phyloP scores from a whole-genome alignment of 257 asterid species.

The Plantago major region DNA sequence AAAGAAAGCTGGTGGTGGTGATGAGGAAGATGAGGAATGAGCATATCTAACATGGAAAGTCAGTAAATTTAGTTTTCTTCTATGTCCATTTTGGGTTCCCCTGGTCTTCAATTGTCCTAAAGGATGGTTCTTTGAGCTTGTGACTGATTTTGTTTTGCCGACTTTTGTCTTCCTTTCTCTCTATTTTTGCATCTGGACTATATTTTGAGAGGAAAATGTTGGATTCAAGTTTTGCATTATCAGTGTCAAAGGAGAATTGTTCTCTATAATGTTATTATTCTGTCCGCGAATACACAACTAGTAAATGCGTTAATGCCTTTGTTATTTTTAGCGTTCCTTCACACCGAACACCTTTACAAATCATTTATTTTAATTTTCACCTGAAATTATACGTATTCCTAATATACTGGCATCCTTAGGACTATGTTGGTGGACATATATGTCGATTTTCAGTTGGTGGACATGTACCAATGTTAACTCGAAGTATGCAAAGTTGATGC shows the following conservation, averaged over 20 bases:
- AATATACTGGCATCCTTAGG: too few species aligned
- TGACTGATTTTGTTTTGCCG: not conserved
- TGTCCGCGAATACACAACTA: too few species aligned
- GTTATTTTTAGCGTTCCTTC: too few species aligned
- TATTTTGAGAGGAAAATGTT: not conserved
- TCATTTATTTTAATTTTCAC: too few species aligned
- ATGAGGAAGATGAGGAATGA: constrained; percentile 29
- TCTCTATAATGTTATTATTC: not conserved
- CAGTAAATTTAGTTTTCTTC: constrained; percentile 1
- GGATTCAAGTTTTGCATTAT: not conserved
- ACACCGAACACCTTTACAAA: too few species aligned
- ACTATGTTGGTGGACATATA: too few species aligned
- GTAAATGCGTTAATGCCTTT: too few species aligned
- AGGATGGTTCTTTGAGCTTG: not conserved
- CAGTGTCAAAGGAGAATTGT: not conserved
- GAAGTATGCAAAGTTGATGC: too few species aligned
- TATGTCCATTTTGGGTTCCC: not conserved
- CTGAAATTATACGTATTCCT: too few species aligned
- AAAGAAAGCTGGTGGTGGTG: constrained; percentile 32
- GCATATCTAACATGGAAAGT: not conserved
- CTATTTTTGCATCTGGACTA: not conserved
- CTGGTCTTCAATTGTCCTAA: too few species aligned
- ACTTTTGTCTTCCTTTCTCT: not conserved
- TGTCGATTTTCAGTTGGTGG: too few species aligned
- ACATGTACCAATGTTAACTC: too few species aligned